Evolutionary conservation across 768 basidiomycete species (phyloP).

Genomic region (Boletus bicolor): DNA sequence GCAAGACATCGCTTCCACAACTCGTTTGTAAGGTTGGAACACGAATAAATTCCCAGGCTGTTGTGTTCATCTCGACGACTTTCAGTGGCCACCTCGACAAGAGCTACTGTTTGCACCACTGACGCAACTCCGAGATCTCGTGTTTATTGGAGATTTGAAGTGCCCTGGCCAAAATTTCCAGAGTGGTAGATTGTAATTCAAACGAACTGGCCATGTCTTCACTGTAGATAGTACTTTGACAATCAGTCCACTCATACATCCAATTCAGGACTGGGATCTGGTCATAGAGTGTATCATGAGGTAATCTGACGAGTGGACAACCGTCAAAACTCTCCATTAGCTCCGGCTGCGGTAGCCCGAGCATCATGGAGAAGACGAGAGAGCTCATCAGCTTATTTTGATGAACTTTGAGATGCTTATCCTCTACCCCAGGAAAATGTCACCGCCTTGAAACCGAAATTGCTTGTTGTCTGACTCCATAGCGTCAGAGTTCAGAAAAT

Average conservation of each 20-base stretch:
- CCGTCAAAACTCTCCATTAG: slow-evolving; percentile 31
- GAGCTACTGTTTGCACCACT: slow-evolving; percentile 25
- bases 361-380: slow-evolving; percentile 35
- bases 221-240: background rate
- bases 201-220: slow-evolving; percentile 24
- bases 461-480: background rate
- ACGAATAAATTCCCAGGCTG: slow-evolving; percentile 3
- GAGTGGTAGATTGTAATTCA: slow-evolving; percentile 13
- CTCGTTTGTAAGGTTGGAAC: background rate
- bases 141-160: slow-evolving; percentile 38
- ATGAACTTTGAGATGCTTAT: slow-evolving; percentile 29
- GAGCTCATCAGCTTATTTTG: slow-evolving; percentile 18
- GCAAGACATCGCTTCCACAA: slow-evolving; percentile 35
- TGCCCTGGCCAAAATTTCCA: slow-evolving; percentile 27
- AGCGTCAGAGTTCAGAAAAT: background rate
- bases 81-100: slow-evolving; percentile 31
- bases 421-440: slow-evolving; percentile 31
- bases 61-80: slow-evolving; percentile 25
- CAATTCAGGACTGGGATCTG: slow-evolving; percentile 31
- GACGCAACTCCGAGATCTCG: slow-evolving; percentile 30
- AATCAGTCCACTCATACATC: slow-evolving; percentile 29
- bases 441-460: slow-evolving; percentile 36
- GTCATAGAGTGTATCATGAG: slow-evolving; percentile 25
- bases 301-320: slow-evolving; percentile 30
- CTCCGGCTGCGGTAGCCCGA: slow-evolving; percentile 33